Conservation (phyloP, 768 basidiomycete species). For the Calocybe indica region DNA sequence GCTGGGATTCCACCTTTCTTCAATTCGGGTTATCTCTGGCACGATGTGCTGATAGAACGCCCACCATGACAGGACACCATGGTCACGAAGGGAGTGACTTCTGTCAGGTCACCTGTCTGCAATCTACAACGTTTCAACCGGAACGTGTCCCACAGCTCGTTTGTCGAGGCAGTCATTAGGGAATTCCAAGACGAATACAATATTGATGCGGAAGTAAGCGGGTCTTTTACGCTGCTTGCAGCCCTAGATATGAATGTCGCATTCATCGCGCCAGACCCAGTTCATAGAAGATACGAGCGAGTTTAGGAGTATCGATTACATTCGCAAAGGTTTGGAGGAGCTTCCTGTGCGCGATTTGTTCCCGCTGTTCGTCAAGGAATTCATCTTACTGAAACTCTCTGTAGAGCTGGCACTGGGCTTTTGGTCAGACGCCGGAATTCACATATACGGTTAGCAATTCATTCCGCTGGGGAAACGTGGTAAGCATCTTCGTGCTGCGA, state of each 20-base stretch:
- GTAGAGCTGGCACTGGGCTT: constrained; percentile 91
- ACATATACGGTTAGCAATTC: constrained; percentile 44
- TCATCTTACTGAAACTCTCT: neutral
- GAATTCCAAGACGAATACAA: constrained; percentile 63
- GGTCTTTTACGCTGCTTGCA: neutral
- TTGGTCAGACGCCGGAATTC: constrained; percentile 93
- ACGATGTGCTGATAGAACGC: too few relatives aligned
- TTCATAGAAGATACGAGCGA: constrained; percentile 41
- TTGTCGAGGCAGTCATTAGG: constrained; percentile 59
- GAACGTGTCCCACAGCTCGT: constrained; percentile 57
- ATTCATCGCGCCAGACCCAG: constrained; percentile 22
- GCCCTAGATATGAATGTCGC: neutral
- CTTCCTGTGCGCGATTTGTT: constrained; percentile 45
- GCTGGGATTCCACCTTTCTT: neutral
- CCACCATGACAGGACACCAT: constrained; percentile 54
- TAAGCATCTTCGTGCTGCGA: constrained; percentile 18
- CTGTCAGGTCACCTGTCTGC: constrained; percentile 88
- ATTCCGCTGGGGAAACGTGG: constrained; percentile 51
- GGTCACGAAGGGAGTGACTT: constrained; percentile 80
- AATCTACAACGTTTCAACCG: constrained; percentile 61
- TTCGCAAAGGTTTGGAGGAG: constrained; percentile 66
- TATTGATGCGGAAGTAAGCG: constrained; percentile 23
- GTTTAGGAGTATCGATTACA: constrained; percentile 45
- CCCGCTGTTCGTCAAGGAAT: neutral
- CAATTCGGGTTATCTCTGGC: neutral